Conservation (phyloP, 345 rosid genomes). For the Brassica rapa region DNA sequence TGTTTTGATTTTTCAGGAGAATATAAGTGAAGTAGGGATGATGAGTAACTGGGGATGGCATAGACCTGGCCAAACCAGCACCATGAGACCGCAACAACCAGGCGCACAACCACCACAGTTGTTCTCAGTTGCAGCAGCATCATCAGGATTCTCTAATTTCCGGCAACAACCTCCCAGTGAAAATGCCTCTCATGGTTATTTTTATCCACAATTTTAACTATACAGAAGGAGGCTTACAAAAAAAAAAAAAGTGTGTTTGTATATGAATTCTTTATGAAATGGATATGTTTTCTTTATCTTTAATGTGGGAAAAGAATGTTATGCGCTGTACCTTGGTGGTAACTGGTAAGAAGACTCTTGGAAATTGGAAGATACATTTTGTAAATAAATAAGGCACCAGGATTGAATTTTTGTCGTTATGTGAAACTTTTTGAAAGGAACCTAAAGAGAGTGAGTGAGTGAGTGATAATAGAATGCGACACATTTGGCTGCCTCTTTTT, state of each 20-base stretch:
- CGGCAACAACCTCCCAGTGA: conserved; percentile 37
- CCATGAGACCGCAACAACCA: conserved; percentile 24
- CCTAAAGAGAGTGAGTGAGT: too few species aligned
- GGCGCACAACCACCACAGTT: conserved; percentile 12
- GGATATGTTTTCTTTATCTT: conserved; percentile 4
- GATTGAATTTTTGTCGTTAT: conserved; percentile 18
- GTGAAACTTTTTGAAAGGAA: not conserved
- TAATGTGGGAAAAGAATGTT: not conserved
- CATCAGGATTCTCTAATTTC: conserved; percentile 49
- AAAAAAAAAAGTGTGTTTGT: not conserved
- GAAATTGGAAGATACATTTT: conserved; percentile 6
- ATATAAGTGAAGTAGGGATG: conserved; percentile 29
- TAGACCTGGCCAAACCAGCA: conserved; percentile 28
- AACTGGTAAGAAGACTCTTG: not conserved
- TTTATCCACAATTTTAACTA: conserved; percentile 36
- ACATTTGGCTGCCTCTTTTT: too few species aligned
- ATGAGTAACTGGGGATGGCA: conserved; percentile 46
- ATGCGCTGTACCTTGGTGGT: conserved; percentile 3
- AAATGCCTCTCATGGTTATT: conserved; percentile 33
- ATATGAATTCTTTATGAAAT: not conserved
- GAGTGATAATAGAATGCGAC: too few species aligned
- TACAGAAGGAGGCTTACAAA: not conserved
- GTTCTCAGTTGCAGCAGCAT: conserved; percentile 46
- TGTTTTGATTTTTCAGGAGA: conserved; percentile 11
- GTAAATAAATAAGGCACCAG: not conserved